Evolutionary conservation across 129 eudicot species (phyloP), one percentile per base, ranked within the genome.

Genomic region (Flaveria sonorensis): DNA sequence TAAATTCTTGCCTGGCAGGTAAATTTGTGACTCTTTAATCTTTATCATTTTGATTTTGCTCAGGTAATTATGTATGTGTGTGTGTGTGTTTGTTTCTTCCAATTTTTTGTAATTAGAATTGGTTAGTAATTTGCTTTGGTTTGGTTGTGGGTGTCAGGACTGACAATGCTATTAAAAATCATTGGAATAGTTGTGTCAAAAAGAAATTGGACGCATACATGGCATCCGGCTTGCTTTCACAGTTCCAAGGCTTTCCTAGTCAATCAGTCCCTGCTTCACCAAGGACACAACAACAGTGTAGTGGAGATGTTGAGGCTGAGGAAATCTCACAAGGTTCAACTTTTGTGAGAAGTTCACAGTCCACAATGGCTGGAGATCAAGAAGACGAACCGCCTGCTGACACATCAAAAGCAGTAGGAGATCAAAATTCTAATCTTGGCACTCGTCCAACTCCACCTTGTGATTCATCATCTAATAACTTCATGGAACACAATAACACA

Each of bases 171-270:
- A 90, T 93, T 3, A 93, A 92, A 72, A 92, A 92, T 74, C 98
- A 88, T 14, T 92, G 96, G 98, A 90, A 92, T 77, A 88, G 96
- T 75, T 92, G 96, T 11, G 92, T 92, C 21, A 93, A 88, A 79
- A 90, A 93, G 95, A 93, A 90, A 76, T 42, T 88, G 74, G 95
- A 87, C 70, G 56, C 88, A 18, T 93, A 88, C 80, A n/a, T 83
- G 74, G 83, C 92, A 12, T 87, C 92, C n/a, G 96, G 95, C 56
- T 75, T 86, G 78, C 90, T 88, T 78, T 73, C 87, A 4, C 89
- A 93, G 71, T 85, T 83, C 71, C 83, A 86, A 79, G 85, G 87
- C 51, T 72, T 77, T 39, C 89, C 93, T 64, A 81, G 60, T 59
- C 94, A 85, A 45, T 80, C 88, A 36, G 68, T 82, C 59, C 84